Evolutionary conservation across 2,329 filamentous ascomycete species (phyloP), one percentile per base, ranked within the genome.

Genomic region (Beauveria caledonica): DNA sequence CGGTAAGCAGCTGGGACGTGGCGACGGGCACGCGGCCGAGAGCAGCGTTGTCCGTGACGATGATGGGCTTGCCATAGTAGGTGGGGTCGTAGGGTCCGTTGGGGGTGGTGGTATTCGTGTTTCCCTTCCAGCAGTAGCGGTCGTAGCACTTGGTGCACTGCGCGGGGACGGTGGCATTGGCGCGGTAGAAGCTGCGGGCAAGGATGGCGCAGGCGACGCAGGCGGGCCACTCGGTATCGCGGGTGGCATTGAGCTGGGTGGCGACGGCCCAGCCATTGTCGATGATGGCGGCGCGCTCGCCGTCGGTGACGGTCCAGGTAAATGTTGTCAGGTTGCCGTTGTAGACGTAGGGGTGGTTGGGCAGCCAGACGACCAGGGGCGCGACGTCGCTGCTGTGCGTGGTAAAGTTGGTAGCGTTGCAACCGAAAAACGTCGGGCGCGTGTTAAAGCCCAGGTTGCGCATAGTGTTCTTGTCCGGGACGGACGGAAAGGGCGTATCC

Each of bases 121-220:
- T 88, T 6, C 92, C 92, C 70, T 95, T 83, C 92, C 92, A 97
- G 79, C 92, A 97, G 74, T 95, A 95, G 21, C 77, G 72, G 5
- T 76, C 63, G 71, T 95, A 96, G 74, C 92, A 97, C 36, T 78
- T 68, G n/a, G 72, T 76, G 76, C 92, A 97, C 4, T 81, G 81
- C 1, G 80, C 76, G 0, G 91, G 91, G 1, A 90, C 76, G 0
- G 73, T 63, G 0, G 86, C 87, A 10, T 78, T 77, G 0, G 88
- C 90, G 46, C 89, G 81, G 62, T 82, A 76, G 61, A 92, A 79
- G 62, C 86, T 90, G 53, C 91, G 81, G 58, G 80, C 82, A 19
- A 96, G 76, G 3, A 93, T 84, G 0, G 91, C 92, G 71, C 92
- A 97, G 5, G 85, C 89, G 1, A 94, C 86, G 67, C 92, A 97